phyloP scores from a whole-genome alignment of 331 rosid species.

The Spiraea crenata region DNA sequence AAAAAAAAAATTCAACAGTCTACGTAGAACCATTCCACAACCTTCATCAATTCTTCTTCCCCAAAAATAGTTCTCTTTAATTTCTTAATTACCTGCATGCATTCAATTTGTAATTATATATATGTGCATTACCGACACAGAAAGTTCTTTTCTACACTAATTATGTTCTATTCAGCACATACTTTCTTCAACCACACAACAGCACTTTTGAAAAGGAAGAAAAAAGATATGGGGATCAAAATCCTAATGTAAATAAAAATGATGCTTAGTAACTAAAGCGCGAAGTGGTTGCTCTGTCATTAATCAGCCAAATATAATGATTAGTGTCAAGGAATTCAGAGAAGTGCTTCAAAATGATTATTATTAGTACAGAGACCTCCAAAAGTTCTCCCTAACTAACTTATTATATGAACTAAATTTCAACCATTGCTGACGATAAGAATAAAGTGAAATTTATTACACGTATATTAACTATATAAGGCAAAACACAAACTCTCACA shows the following conservation, averaged over 20 bases:
- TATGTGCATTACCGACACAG: constrained; percentile 1
- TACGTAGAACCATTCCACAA: too few species aligned
- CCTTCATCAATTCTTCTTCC: too few species aligned
- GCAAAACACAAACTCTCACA: too few species aligned
- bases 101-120: neutral
- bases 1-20: too few species aligned
- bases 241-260: constrained; percentile 1
- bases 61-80: too few species aligned
- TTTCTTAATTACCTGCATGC: neutral
- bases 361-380: constrained; percentile 52
- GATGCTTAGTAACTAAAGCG: constrained; percentile 28
- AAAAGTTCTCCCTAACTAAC: constrained; percentile 48
- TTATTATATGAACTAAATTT: neutral
- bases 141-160: neutral
- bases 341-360: constrained; percentile 50
- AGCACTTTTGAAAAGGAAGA: constrained; percentile 18
- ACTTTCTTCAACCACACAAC: constrained; percentile 12
- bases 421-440: constrained; percentile 30
- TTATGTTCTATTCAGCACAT: constrained; percentile 15
- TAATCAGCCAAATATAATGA: constrained; percentile 40
- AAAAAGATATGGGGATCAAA: constrained; percentile 33
- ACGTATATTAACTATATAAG: neutral
- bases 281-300: constrained; percentile 31
- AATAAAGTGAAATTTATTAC: constrained; percentile 29
- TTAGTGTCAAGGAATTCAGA: constrained; percentile 47